These are phyloP conservation scores for Penicillium nucicola DNA, from an alignment of 495 filamentous ascomycete genomes.

Conservation along the genomic window DNA sequence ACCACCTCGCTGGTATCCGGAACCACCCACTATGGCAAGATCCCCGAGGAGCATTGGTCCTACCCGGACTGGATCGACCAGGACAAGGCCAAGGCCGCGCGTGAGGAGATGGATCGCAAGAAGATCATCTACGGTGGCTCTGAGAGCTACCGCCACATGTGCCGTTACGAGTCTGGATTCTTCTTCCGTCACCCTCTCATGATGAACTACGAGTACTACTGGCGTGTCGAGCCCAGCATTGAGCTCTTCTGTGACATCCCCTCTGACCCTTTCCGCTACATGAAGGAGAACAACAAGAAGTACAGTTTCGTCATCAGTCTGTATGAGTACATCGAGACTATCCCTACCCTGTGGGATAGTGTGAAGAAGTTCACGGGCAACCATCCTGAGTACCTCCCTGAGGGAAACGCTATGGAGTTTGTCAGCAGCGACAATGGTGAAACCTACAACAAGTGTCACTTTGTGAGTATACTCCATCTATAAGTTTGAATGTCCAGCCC, in stretches of 20 bases:
- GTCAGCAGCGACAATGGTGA: constrained; percentile 87
- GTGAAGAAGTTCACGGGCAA: constrained; percentile 85
- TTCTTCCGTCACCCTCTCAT: constrained; percentile 85
- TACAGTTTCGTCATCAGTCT: constrained; percentile 88
- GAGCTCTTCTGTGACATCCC: constrained; percentile 83
- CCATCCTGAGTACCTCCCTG: constrained; percentile 81
- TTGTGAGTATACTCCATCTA: constrained; percentile 56
- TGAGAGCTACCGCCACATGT: constrained; percentile 90
- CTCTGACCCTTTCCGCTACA: constrained; percentile 81
- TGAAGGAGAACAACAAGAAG: constrained; percentile 85
- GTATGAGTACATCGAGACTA: constrained; percentile 94
- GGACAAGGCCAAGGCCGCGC: constrained; percentile 74
- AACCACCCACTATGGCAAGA: constrained; percentile 81
- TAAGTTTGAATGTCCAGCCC: neutral
- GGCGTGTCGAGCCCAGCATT: constrained; percentile 86
- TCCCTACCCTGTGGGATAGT: constrained; percentile 92
- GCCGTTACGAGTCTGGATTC: constrained; percentile 89
- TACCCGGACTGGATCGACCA: constrained; percentile 85
- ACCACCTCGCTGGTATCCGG: constrained; percentile 88
- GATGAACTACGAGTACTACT: constrained; percentile 87
- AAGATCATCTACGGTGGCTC: constrained; percentile 97
- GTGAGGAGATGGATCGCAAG: constrained; percentile 76
- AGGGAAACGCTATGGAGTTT: constrained; percentile 85
- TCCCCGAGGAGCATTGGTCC: constrained; percentile 84
- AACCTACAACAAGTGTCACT: constrained; percentile 94